A percentile compares a stretch with the other conserved stretches of the same genome.
Conservation (phyloP, 2,329 filamentous ascomycete species). For the Verticillium albo-atrum region DNA sequence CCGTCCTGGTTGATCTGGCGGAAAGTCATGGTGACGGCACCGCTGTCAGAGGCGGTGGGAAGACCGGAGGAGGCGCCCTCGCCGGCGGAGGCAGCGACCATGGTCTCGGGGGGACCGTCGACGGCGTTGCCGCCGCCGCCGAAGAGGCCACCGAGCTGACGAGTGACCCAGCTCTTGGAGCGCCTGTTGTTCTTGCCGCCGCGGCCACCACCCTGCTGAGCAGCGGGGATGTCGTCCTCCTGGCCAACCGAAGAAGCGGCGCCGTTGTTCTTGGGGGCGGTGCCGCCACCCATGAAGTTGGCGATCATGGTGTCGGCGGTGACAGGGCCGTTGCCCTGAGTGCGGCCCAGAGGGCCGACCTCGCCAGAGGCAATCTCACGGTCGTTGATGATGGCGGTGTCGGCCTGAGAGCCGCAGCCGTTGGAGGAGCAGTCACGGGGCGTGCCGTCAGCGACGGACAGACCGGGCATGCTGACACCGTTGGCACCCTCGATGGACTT, state of each 20-base stretch:
- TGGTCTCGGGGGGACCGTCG: constrained; percentile 36
- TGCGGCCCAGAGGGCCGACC: constrained; percentile 58
- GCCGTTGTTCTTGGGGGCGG: constrained; percentile 32
- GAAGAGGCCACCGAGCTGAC: constrained; percentile 22
- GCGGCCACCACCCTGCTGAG: constrained; percentile 7
- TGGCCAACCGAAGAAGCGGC: constrained; percentile 32
- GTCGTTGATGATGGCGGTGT: constrained; percentile 65
- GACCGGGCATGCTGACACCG: constrained; percentile 57
- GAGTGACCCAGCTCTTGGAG: constrained; percentile 16
- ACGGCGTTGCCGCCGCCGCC: constrained; percentile 39
- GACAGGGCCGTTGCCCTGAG: constrained; percentile 54
- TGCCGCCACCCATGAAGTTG: constrained; percentile 52
- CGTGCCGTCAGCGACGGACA: constrained; percentile 57
- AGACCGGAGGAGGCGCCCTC: constrained; percentile 48
- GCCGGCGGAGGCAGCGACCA: constrained; percentile 50
- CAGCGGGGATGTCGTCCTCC: constrained; percentile 34
- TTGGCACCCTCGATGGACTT: constrained; percentile 54
- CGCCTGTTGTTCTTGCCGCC: constrained; percentile 13
- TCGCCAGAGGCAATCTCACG: constrained; percentile 50
- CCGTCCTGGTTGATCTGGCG: constrained; percentile 71
- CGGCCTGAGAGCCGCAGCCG: constrained; percentile 59
- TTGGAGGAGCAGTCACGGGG: constrained; percentile 62
- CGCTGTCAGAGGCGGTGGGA: constrained; percentile 57
- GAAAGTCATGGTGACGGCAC: constrained; percentile 59
- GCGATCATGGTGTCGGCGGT: constrained; percentile 52